Evolutionary conservation across 2,329 filamentous ascomycete genomes (phyloP).

Genomic region (Penicillium sclerotigenum): DNA sequence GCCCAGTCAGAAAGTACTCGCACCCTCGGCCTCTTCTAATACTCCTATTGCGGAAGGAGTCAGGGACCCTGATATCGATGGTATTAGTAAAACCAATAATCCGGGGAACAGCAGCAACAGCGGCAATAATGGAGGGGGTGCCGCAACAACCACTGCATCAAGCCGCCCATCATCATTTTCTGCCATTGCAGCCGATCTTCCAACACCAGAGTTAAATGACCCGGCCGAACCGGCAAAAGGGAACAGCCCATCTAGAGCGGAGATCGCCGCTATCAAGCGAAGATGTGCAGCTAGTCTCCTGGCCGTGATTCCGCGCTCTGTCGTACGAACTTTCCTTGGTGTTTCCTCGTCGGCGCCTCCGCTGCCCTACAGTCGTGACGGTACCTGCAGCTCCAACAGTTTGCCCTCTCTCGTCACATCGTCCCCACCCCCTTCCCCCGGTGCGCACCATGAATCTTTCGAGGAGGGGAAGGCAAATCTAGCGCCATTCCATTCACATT

Average conservation of each 20-base stretch:
- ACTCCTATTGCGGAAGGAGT: conserved; percentile 14
- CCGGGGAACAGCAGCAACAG: conserved; percentile 10
- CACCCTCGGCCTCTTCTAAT: conserved; percentile 22
- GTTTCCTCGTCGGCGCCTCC: conserved; percentile 18
- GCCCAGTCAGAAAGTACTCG: conserved; percentile 25
- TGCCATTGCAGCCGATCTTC: neutral
- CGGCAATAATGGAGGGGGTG: conserved; percentile 5
- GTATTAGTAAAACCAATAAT: conserved; percentile 6
- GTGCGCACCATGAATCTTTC: neutral
- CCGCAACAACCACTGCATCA: conserved; percentile 12
- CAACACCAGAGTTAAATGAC: conserved; percentile 2
- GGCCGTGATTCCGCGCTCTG: conserved; percentile 42
- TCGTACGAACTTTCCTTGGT: conserved; percentile 47
- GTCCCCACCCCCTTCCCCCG: conserved; percentile 15
- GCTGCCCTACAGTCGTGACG: conserved; percentile 13
- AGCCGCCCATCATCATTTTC: neutral
- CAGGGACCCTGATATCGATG: conserved; percentile 2
- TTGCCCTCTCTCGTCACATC: conserved; percentile 16
- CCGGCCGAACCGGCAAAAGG: conserved; percentile 15
- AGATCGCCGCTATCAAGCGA: conserved; percentile 43
- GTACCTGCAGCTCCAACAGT: conserved; percentile 25
- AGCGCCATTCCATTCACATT: conserved; percentile 4
- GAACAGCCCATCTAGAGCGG: conserved; percentile 24
- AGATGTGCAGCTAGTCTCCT: conserved; percentile 45
- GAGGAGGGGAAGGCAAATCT: neutral